phyloP scores from a whole-genome alignment of 305 asterid genomes.

The Fraxinus sp. region DNA sequence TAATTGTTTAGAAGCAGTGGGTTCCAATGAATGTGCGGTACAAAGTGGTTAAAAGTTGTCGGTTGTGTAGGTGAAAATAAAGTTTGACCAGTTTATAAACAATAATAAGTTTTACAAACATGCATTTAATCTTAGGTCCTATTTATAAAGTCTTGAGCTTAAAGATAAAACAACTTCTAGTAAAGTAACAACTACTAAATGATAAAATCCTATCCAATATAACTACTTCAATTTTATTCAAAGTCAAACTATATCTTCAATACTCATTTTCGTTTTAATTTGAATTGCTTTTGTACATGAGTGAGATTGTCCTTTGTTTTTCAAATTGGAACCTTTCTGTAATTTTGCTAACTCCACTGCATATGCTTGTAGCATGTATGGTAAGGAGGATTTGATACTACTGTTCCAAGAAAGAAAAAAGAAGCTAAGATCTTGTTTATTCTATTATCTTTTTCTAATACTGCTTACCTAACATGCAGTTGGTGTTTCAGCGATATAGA shows the following conservation, averaged over 20 bases:
- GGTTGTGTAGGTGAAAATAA: background rate
- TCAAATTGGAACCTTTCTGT: background rate
- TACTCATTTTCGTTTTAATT: background rate
- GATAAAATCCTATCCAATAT: background rate
- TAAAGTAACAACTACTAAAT: background rate
- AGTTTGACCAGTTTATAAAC: background rate
- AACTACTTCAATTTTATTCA: background rate
- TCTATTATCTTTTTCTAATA: background rate
- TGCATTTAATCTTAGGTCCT: background rate
- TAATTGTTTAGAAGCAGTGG: background rate
- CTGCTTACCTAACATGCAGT: background rate
- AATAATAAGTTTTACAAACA: background rate
- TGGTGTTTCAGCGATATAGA: background rate
- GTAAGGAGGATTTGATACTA: background rate
- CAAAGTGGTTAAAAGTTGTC: background rate
- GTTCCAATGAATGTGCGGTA: background rate
- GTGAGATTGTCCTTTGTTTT: background rate
- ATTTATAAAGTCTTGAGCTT: background rate
- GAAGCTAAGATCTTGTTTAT: background rate
- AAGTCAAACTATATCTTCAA: background rate
- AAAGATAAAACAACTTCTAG: background rate
- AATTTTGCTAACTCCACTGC: background rate
- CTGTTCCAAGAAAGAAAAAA: background rate
- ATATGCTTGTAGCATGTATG: background rate
- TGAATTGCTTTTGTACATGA: background rate